These are phyloP conservation scores for Magnaporthales sp. DNA, from an alignment of 2,329 filamentous ascomycete genomes.

Conservation along the genomic window DNA sequence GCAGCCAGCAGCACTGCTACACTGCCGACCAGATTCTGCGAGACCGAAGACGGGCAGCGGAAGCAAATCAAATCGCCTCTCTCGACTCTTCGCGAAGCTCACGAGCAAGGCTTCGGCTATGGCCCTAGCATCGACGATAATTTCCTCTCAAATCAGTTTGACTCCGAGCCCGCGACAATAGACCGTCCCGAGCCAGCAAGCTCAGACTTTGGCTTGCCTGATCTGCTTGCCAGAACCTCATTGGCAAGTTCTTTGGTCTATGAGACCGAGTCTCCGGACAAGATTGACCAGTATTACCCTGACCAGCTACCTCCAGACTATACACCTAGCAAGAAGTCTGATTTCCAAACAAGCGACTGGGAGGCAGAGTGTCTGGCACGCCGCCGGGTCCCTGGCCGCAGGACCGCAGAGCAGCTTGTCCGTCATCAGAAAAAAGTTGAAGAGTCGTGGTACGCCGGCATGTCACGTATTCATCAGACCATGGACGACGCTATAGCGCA, in stretches of 20 bases:
- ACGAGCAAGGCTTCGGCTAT: neutral
- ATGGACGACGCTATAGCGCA: slow-evolving; percentile 21
- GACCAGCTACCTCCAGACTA: slow-evolving; percentile 21
- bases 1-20: neutral
- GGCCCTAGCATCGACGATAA: neutral
- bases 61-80: neutral
- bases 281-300: slow-evolving; percentile 21
- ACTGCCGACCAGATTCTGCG: neutral
- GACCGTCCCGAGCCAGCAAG: neutral
- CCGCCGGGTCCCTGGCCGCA: slow-evolving; percentile 11
- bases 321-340: slow-evolving; percentile 12
- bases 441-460: slow-evolving; percentile 77
- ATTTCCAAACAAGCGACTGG: slow-evolving; percentile 7
- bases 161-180: neutral
- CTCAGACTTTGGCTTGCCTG: neutral
- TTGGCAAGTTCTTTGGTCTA: slow-evolving; percentile 12
- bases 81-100: neutral
- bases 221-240: slow-evolving; percentile 11
- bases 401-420: slow-evolving; percentile 15
- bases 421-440: slow-evolving; percentile 68
- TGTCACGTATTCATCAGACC: slow-evolving; percentile 23
- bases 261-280: slow-evolving; percentile 17
- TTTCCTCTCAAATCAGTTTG: neutral
- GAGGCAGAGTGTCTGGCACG: neutral
- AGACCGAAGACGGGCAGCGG: neutral